Conservation (phyloP, 2,329 filamentous ascomycete species). For the Botrytis squamosa region DNA sequence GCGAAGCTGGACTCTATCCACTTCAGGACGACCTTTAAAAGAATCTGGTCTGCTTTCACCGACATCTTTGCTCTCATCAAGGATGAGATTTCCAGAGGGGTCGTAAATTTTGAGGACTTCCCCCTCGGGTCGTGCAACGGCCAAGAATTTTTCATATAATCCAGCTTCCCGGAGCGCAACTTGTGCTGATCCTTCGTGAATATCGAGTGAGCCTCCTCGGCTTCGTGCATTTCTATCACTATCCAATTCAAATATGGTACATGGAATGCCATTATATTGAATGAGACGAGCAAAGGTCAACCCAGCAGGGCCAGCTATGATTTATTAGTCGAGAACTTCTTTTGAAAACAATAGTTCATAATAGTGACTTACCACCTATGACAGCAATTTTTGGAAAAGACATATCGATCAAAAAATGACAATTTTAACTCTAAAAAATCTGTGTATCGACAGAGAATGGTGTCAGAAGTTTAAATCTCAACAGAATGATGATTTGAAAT, state of each 20-base stretch:
- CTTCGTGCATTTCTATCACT: constrained; percentile 17
- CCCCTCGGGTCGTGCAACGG: constrained; percentile 30
- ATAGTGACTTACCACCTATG: constrained; percentile 6
- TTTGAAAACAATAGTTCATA: constrained; percentile 42
- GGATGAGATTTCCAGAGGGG: constrained; percentile 34
- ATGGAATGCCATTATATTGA: constrained; percentile 32
- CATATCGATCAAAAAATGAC: background rate
- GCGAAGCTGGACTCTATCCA: constrained; percentile 33
- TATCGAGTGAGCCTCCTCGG: constrained; percentile 48
- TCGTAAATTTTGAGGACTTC: constrained; percentile 30
- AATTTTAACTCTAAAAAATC: background rate
- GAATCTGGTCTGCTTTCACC: constrained; percentile 20
- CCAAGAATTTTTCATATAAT: constrained; percentile 33
- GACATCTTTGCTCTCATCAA: constrained; percentile 28
- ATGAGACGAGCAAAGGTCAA: constrained; percentile 39
- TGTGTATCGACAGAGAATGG: background rate
- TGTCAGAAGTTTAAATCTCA: background rate
- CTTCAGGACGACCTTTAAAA: constrained; percentile 29
- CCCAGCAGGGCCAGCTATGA: constrained; percentile 39
- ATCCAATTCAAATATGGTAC: constrained; percentile 39
- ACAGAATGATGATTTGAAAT: constrained; percentile 4
- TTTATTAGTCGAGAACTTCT: background rate
- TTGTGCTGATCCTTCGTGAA: constrained; percentile 40
- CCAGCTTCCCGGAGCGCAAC: constrained; percentile 36
- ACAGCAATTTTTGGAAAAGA: constrained; percentile 13